Conservation (phyloP, 2,329 filamentous ascomycete species). For the Xylaria sp. region DNA sequence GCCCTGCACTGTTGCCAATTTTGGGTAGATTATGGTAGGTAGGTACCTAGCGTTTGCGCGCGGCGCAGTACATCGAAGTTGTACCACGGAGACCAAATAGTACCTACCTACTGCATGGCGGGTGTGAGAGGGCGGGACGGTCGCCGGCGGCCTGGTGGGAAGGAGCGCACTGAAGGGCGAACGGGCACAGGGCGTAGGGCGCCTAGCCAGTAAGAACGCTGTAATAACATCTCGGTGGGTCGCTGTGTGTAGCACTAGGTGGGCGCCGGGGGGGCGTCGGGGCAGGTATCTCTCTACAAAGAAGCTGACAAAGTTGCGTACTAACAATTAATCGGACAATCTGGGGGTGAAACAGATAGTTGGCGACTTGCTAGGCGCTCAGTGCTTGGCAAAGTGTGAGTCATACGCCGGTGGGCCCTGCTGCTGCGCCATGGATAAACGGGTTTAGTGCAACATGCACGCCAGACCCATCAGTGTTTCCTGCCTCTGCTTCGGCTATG, state of each 20-base stretch:
- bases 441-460: conserved; percentile 8
- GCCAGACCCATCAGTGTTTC: neutral
- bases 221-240: neutral
- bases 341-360: conserved; percentile 35
- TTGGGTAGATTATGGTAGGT: neutral
- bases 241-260: neutral
- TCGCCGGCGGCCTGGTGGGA: neutral
- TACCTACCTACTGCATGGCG: too few species aligned
- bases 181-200: neutral
- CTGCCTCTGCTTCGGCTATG: neutral
- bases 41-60: neutral
- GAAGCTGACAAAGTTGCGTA: conserved; percentile 30
- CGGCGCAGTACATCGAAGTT: too few species aligned
- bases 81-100: too few species aligned
- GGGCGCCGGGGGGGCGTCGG: conserved; percentile 4
- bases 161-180: neutral
- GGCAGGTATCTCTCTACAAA: conserved; percentile 11
- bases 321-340: conserved; percentile 36
- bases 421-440: conserved; percentile 19
- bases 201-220: neutral
- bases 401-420: conserved; percentile 31
- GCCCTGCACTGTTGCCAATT: neutral
- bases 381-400: conserved; percentile 36
- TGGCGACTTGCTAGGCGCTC: conserved; percentile 25
- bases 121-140: too few species aligned